Conservation (phyloP, 306 rosid species). For the Dryas octopetala region DNA sequence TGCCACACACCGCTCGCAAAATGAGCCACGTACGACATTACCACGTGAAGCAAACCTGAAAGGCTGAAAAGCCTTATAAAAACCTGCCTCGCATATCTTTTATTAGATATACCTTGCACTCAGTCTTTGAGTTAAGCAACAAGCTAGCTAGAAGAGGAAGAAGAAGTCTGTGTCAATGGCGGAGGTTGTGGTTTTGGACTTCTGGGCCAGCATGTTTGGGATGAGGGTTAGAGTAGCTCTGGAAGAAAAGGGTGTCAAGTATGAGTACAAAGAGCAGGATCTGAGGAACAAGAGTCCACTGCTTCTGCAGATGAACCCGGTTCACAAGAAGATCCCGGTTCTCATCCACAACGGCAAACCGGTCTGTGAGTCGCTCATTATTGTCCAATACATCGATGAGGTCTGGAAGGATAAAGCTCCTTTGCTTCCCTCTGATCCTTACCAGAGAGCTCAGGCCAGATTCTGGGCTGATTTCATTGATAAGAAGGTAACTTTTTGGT, state of each 20-base stretch:
- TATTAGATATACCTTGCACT: no score
- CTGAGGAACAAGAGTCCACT: slow-evolving; percentile 42
- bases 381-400: slow-evolving; percentile 45
- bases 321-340: slow-evolving; percentile 56
- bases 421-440: slow-evolving; percentile 45
- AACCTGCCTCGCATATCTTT: background rate
- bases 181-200: slow-evolving; percentile 26
- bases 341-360: slow-evolving; percentile 58
- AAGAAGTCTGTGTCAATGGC: slow-evolving; percentile 10
- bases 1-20: no score
- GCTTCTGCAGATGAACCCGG: slow-evolving; percentile 53
- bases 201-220: slow-evolving; percentile 34
- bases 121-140: background rate
- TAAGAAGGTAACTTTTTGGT: slow-evolving; percentile 28
- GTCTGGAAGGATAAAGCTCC: slow-evolving; percentile 33
- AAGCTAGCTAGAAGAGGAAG: background rate
- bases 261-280: slow-evolving; percentile 35
- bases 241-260: slow-evolving; percentile 41
- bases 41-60: background rate
- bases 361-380: slow-evolving; percentile 44
- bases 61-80: background rate
- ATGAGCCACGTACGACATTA: background rate
- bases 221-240: slow-evolving; percentile 36
- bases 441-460: slow-evolving; percentile 40
- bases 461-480: slow-evolving; percentile 50